Conservation (phyloP, 2,329 filamentous ascomycete genomes). For the Diaporthe citri region DNA sequence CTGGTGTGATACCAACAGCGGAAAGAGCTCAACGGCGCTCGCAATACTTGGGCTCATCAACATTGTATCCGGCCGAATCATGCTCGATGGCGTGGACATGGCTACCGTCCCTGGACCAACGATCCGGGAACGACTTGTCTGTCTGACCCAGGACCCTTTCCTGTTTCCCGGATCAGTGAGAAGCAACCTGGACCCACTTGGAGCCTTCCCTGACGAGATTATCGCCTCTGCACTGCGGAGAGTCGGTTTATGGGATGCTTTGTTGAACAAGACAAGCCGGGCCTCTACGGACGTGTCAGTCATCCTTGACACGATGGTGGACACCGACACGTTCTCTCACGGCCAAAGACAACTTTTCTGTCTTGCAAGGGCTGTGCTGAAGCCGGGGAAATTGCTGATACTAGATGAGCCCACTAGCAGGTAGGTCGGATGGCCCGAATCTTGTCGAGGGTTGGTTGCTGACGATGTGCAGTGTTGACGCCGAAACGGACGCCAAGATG, state of each 20-base stretch:
- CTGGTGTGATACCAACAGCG: slow-evolving; percentile 49
- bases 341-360: slow-evolving; percentile 64
- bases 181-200: slow-evolving; percentile 60
- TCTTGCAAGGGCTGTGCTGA: slow-evolving; percentile 59
- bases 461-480: slow-evolving; percentile 16
- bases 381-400: slow-evolving; percentile 53
- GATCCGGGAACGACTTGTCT: slow-evolving; percentile 52
- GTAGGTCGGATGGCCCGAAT: slow-evolving; percentile 34
- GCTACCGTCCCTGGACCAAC: slow-evolving; percentile 45
- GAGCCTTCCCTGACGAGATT: slow-evolving; percentile 52
- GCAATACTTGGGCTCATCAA: slow-evolving; percentile 62
- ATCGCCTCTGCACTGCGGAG: slow-evolving; percentile 59
- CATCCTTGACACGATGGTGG: slow-evolving; percentile 49
- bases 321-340: slow-evolving; percentile 53
- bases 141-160: slow-evolving; percentile 65
- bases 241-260: slow-evolving; percentile 58
- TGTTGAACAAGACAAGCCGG: slow-evolving; percentile 52
- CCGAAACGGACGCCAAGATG: slow-evolving; percentile 37
- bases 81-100: slow-evolving; percentile 58
- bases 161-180: slow-evolving; percentile 61
- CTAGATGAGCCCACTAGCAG: slow-evolving; percentile 58
- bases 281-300: not conserved
- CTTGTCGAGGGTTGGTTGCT: not conserved
- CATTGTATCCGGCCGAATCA: slow-evolving; percentile 56
- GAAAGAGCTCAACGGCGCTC: slow-evolving; percentile 62